Base-by-base conservation (phyloP, 257 asterid genomes). In the Rubia yunnanensis region DNA sequence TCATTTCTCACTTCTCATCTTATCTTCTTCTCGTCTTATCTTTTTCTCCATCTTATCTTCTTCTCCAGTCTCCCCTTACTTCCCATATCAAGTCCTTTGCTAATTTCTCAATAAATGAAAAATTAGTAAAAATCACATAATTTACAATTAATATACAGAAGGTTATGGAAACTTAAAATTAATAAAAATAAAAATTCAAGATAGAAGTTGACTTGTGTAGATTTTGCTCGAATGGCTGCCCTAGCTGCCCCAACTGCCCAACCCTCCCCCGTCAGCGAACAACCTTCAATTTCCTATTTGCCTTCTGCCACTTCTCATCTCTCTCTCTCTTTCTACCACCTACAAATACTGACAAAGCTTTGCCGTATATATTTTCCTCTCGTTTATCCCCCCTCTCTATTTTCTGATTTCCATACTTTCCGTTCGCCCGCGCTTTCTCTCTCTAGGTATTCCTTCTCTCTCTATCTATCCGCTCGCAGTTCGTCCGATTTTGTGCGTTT, bases 181-280 rank as follows among this genome's bases (percentile, higher is more conserved):
- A n/a, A n/a, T n/a, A n/a, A n/a, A n/a, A n/a, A n/a, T n/a, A 15
- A 44, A 44, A 44, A 44, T n/a, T n/a, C 52, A 14, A 44, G n/a
- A 17, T 14, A 44, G n/a, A n/a, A n/a, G 52, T 44, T 44, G 52
- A 44, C 52, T 44, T 5, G 22, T 14, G 52, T 44, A 44, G 52
- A 44, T 44, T 44, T 44, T 44, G 52, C 20, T 44, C 52, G 52
- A 44, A 44, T 44, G 52, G 1, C 20, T 44, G 52, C 52, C 52
- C 52, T n/a, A 44, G 52, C 52, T 44, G 52, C 52, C 52, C 52
- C 1, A 44, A 44, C 52, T 44, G 52, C 52, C 52, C 52, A 44
- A 44, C 52, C 52, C 52, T 44, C 52, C 52, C 49, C 52, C 52
- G 48, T 44, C 52, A 44, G 52, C 22, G 52, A 44, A 44, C 52